Evolutionary conservation across 2,329 filamentous ascomycete genomes (phyloP), one percentile per base, ranked within the genome.

Genomic region (Fusarium sp.): DNA sequence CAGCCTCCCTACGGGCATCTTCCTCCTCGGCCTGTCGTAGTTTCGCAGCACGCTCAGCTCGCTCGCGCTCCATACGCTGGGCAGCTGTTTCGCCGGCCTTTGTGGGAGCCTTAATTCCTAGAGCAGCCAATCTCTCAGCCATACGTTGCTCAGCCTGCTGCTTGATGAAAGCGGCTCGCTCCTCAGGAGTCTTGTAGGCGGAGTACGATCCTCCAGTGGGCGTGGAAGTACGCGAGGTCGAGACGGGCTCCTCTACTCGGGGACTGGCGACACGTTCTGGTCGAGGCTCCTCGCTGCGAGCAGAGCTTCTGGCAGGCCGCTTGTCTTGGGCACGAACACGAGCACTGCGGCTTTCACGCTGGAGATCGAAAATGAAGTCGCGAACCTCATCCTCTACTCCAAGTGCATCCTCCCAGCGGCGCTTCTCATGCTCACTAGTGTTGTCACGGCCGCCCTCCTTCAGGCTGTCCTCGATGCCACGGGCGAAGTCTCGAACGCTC

Each of bases 111-210:
- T 93, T 97, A 77, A 99, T 91, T 37, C 96, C 96, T 65, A 98
- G 88, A 48, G 95, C 95, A 64, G 96, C 96, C 75, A 99, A 88
- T 64, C 96, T 91, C 80, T 98, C 96, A 37, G 96, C 95, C 91
- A 99, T 98, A 63, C 95, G 93, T 77, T 95, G 93, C 79, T 98
- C 94, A 11, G 96, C 97, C 79, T 98, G 95, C 79, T 98, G 94
- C 79, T 97, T 97, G 77, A 98, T 98, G 76, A 97, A 97, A 7
- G 95, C 94, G 37, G 97, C 94, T 58, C 96, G 89, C 76, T 99
- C 95, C 79, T 98, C 94, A 1, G 94, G 91, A 0, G 94, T 97
- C 80, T 92, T 93, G 79, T 96, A 97, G 7, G 93, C 88, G 4
- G 93, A 87, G 77, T 97, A 97, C 1, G 91, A 91, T 4, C 89